A percentile compares a stretch with the other conserved stretches of the same genome.
Evolutionary conservation across 1,139 yeast genomes (phyloP).

Genomic region (Wickerhamomyces sp.): DNA sequence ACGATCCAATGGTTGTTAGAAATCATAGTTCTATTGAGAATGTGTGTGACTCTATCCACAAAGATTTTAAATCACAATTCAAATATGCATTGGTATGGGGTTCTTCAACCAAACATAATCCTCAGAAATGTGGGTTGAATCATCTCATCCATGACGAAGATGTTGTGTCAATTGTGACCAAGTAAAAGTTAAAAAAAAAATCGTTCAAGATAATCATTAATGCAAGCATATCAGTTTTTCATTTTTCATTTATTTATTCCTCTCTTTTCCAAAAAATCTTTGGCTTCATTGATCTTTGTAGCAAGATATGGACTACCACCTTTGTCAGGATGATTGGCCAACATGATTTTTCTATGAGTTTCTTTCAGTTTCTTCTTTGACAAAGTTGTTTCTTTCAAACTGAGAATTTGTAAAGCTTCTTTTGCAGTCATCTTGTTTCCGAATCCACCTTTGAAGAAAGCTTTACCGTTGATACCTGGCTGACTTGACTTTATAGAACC

Average conservation of each 20-base stretch:
- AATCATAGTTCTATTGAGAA: constrained; percentile 72
- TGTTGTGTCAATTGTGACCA: constrained; percentile 72
- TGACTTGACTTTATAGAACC: constrained; percentile 62
- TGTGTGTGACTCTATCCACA: constrained; percentile 88
- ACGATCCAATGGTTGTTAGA: constrained; percentile 89
- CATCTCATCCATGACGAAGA: constrained; percentile 90
- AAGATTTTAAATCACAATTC: constrained; percentile 88
- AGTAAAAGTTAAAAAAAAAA: too few species aligned
- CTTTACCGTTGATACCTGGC: constrained; percentile 69
- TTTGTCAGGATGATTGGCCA: constrained; percentile 94
- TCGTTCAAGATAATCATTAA: too few species aligned
- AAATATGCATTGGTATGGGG: constrained; percentile 98
- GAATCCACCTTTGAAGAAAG: constrained; percentile 81
- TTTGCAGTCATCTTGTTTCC: constrained; percentile 84
- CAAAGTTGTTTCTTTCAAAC: constrained; percentile 73
- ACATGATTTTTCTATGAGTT: constrained; percentile 88
- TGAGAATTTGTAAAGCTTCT: constrained; percentile 87
- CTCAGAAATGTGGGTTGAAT: constrained; percentile 88
- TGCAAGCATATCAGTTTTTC: too few species aligned
- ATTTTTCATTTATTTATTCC: constrained; percentile 35
- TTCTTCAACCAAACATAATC: constrained; percentile 88
- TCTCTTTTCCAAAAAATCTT: constrained; percentile 85
- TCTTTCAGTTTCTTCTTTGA: constrained; percentile 80
- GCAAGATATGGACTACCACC: constrained; percentile 96
- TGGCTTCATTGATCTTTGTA: constrained; percentile 95